Evolutionary conservation across 371 early-diverging fungal species (phyloP), one percentile per base, ranked within the genome.

Genomic region (Lichtheimia ornata): DNA sequence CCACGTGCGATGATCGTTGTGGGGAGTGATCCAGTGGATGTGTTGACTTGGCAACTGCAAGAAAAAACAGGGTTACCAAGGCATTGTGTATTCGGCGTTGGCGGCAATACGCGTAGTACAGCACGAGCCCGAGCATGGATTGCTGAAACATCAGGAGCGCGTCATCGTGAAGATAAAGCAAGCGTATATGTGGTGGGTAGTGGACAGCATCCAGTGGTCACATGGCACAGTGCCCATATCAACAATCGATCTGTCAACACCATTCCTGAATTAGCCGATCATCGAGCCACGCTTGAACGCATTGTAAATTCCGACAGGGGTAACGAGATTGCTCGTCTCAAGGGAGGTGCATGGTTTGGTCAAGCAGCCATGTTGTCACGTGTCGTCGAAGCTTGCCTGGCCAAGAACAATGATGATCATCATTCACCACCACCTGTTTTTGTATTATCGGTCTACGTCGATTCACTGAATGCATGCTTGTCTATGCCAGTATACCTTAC

Each of bases 331-430:
- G 90, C 88, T 28, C 85, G 89, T 11, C 73, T 83, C 55, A 94
- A 94, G 65, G 94, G 94, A 11, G 84, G 86, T 11, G 92, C 94
- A 0, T 85, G 88, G 72, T 94, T 81, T 69, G 94, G 94, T 20
- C 85, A 87, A 44, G 93, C 87, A 13, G 88, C 88, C n/a, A 81
- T 84, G 13, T 84, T 86, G 2, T 77, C 91, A 0, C 70, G 70
- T 3, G 57, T 93, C 5, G 77, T 82, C 20, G 80, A 86, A 53
- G 63, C 80, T 7, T 22, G 40, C 2, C 56, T 86, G 17, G 67
- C 79, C 53, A 76, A 88, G 62, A 76, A 83, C 28, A 73, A 74
- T 53, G 72, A 85, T 50, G 73, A 84, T 47, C 70, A 74, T n/a
- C n/a, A 50, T 9, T 15, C n/a, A 18, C 13, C 47, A 18, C 18